A percentile compares a stretch with the other conserved stretches of the same genome.
Evolutionary conservation across 352 stramenopile genomes (phyloP).

Genomic region (Thalassiosira delicatula): DNA sequence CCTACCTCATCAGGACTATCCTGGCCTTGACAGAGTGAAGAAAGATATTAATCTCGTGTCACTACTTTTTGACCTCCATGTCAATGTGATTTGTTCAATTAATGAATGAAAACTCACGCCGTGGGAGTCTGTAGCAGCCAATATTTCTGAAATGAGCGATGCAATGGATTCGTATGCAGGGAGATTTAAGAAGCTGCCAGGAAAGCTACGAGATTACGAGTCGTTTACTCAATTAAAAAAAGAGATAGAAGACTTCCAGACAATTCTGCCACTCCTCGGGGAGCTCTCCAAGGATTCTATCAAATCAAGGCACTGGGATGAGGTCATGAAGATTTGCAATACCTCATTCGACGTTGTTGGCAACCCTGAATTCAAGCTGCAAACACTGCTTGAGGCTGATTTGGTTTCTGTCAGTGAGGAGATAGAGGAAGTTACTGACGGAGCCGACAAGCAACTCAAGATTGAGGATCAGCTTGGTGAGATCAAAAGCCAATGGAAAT

Average conservation of each 20-base stretch:
- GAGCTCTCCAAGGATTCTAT: constrained; percentile 97
- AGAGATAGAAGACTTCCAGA: constrained; percentile 98
- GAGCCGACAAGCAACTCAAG: constrained; percentile 97
- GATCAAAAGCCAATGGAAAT: constrained; percentile 92
- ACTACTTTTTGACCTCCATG: constrained; percentile 93
- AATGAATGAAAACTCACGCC: constrained; percentile 96
- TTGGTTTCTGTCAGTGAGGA: constrained; percentile 91
- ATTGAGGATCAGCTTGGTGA: constrained; percentile 94
- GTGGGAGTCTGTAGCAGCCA: constrained; percentile 93
- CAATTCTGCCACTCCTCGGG: constrained; percentile 93
- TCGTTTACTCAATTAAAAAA: constrained; percentile 95
- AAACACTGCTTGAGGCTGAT: constrained; percentile 87
- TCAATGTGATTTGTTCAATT: constrained; percentile 95
- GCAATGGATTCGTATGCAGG: constrained; percentile 95
- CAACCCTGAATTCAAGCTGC: constrained; percentile 93
- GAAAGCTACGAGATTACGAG: constrained; percentile 95
- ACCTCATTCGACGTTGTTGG: constrained; percentile 92
- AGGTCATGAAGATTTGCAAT: constrained; percentile 93
- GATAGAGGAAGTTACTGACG: constrained; percentile 97
- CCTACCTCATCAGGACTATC: constrained; percentile 94
- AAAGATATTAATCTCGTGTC: constrained; percentile 94
- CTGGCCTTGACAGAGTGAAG: constrained; percentile 95
- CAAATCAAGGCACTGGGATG: constrained; percentile 94
- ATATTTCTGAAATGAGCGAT: constrained; percentile 95
- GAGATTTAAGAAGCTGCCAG: constrained; percentile 97